Evolutionary conservation across 805 yeast species (phyloP).

Genomic region (Candida saitoana): DNA sequence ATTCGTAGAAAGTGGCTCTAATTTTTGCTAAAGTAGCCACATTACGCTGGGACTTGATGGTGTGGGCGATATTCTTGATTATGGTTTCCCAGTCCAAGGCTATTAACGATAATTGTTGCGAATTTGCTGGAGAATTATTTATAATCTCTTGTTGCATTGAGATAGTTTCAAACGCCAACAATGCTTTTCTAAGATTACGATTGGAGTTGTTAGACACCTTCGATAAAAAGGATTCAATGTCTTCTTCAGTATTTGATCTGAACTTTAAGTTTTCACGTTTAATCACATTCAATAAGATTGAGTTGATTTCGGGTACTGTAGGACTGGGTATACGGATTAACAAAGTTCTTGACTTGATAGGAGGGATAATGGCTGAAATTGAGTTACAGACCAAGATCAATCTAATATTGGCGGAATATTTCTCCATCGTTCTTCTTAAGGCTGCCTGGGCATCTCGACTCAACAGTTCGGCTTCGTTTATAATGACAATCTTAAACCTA

Average conservation of each 20-base stretch:
- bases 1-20: slow-evolving; percentile 71
- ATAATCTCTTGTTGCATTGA: slow-evolving; percentile 62
- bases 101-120: slow-evolving; percentile 43
- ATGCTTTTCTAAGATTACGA: slow-evolving; percentile 73
- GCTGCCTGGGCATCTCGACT: slow-evolving; percentile 96
- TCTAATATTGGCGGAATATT: slow-evolving; percentile 83
- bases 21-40: slow-evolving; percentile 59
- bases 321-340: slow-evolving; percentile 89
- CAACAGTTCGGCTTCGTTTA: slow-evolving; percentile 86
- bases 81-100: slow-evolving; percentile 90
- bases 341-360: slow-evolving; percentile 89
- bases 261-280: slow-evolving; percentile 49
- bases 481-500: slow-evolving; percentile 74
- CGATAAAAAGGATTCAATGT: slow-evolving; percentile 33
- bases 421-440: slow-evolving; percentile 92
- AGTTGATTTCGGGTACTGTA: slow-evolving; percentile 48
- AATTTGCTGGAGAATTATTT: slow-evolving; percentile 25
- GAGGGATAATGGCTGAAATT: slow-evolving; percentile 87
- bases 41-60: slow-evolving; percentile 56
- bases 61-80: slow-evolving; percentile 57
- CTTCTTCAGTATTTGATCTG: slow-evolving; percentile 35
- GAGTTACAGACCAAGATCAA: slow-evolving; percentile 82
- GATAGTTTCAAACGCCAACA: slow-evolving; percentile 79
- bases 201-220: slow-evolving; percentile 53
- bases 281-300: slow-evolving; percentile 54